Evolutionary conservation across 1,284 basidiomycete species (phyloP), one percentile per base, ranked within the genome.

Genomic region (Pulchroboletus neoregius): DNA sequence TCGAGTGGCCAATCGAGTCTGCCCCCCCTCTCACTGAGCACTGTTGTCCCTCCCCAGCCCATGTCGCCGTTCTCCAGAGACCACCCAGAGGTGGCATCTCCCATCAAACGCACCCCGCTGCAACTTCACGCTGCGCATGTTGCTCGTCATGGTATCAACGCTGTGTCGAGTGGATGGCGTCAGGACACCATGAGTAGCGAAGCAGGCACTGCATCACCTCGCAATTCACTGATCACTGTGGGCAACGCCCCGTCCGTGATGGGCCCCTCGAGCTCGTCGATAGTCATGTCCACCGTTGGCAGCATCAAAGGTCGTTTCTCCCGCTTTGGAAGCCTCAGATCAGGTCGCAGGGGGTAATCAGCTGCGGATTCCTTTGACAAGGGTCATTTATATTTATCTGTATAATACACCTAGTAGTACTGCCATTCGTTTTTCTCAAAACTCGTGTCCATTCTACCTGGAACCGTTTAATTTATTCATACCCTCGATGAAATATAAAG

Each of bases 41-140:
- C 56, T 30, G 44, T 56, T 7, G 53, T 74, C 52, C 73, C 69
- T 0, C 67, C 76, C 24, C 68, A 74, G 23, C 70, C 74, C 5
- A 50, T 70, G n/a, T 73, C 75, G 15, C 74, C 78, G 1, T 66
- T 68, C 31, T 71, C 71, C 16, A 51, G 34, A 15, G 54, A 51
- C 0, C 24, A 27, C 4, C 53, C 52, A 28, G 57, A 69, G 48
- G 53, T 60, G 23, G 46, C 60, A 4, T 64, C 64, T 11, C 57
- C 69, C 32, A 54, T 63, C 40, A 83, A 82, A 50, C 83, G 84
- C 55, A 90, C 88, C 0, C 84, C 85, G 3, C 68, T 91, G 11
- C 87, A 90, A 55, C 73, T 82, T 23, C 83, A 88, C 54, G 74
- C 89, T 0, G 87, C 87, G 1, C 82, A 90, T 54, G 73, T 91